These are phyloP conservation scores for Linum tenue DNA, from an alignment of 345 rosid species.

Conservation along the genomic window DNA sequence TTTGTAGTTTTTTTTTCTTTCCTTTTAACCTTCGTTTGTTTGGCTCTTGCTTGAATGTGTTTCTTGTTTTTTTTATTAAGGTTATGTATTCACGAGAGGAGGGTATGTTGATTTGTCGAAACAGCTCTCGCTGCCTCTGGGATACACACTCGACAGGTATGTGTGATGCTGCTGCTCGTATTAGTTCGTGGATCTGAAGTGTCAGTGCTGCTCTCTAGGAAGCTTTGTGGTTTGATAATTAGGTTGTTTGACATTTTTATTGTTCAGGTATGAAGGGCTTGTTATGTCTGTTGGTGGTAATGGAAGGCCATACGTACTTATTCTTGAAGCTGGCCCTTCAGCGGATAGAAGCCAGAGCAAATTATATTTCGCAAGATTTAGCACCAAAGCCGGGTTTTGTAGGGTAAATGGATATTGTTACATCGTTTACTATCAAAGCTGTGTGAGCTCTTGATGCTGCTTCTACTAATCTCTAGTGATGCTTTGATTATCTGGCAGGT, in stretches of 20 bases:
- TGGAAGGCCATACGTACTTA: slow-evolving; percentile 82
- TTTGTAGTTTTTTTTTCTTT: not conserved
- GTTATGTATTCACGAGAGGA: slow-evolving; percentile 85
- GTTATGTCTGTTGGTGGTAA: slow-evolving; percentile 95
- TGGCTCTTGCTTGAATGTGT: slow-evolving; percentile 5
- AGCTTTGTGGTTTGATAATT: not conserved
- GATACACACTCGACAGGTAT: slow-evolving; percentile 88
- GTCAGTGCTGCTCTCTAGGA: not conserved
- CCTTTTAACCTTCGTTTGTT: not conserved
- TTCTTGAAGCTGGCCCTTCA: slow-evolving; percentile 95
- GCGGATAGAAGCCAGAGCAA: slow-evolving; percentile 80
- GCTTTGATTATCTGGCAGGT: slow-evolving; percentile 45
- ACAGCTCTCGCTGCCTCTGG: slow-evolving; percentile 68
- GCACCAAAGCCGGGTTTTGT: slow-evolving; percentile 86
- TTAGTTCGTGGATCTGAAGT: not conserved
- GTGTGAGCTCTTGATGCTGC: not conserved
- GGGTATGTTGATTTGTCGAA: slow-evolving; percentile 86
- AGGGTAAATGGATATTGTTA: slow-evolving; percentile 40
- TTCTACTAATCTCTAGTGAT: not conserved
- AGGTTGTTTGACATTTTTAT: not conserved
- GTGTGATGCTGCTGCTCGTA: not conserved
- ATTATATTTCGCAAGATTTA: slow-evolving; percentile 78
- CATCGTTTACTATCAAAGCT: not conserved
- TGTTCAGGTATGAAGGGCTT: slow-evolving; percentile 76
- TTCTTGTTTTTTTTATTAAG: slow-evolving; percentile 26